Conservation (phyloP, 768 basidiomycete genomes). For the Xerocomellus chrysenteron region DNA sequence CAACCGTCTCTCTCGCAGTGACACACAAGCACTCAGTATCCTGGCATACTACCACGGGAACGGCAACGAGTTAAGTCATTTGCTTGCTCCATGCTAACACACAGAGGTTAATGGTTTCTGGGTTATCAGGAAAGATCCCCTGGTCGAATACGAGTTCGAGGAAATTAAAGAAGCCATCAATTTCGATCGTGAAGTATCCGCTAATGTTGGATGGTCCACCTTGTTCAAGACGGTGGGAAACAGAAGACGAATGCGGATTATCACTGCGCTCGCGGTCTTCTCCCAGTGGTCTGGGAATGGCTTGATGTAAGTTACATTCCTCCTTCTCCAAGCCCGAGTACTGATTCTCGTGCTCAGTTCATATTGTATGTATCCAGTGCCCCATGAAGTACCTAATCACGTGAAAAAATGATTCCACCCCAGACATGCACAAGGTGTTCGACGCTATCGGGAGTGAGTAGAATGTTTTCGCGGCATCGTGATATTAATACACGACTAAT, state of each 20-base stretch:
- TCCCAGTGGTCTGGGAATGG: conserved; percentile 59
- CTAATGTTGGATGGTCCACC: conserved; percentile 43
- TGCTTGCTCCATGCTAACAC: not conserved
- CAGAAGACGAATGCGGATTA: conserved; percentile 38
- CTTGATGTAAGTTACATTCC: conserved; percentile 30
- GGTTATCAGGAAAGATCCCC: not conserved
- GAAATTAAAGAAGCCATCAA: conserved; percentile 61
- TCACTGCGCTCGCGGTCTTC: conserved; percentile 55
- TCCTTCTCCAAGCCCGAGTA: not conserved
- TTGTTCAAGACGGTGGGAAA: conserved; percentile 53
- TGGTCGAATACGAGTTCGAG: conserved; percentile 56
- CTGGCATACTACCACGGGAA: conserved; percentile 43
- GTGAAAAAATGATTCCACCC: no score
- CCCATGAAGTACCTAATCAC: not conserved
- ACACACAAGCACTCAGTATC: conserved; percentile 34
- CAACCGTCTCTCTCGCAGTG: conserved; percentile 13
- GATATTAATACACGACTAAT: not conserved
- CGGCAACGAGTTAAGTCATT: conserved; percentile 32
- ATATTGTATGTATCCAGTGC: not conserved
- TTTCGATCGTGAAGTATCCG: conserved; percentile 41
- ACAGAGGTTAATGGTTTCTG: not conserved
- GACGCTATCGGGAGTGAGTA: not conserved
- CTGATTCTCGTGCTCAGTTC: not conserved
- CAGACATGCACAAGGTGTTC: not conserved
- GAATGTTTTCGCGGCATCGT: not conserved